Evolutionary conservation across 768 basidiomycete genomes (phyloP), one percentile per base, ranked within the genome.

Genomic region (Amanita rimosa): DNA sequence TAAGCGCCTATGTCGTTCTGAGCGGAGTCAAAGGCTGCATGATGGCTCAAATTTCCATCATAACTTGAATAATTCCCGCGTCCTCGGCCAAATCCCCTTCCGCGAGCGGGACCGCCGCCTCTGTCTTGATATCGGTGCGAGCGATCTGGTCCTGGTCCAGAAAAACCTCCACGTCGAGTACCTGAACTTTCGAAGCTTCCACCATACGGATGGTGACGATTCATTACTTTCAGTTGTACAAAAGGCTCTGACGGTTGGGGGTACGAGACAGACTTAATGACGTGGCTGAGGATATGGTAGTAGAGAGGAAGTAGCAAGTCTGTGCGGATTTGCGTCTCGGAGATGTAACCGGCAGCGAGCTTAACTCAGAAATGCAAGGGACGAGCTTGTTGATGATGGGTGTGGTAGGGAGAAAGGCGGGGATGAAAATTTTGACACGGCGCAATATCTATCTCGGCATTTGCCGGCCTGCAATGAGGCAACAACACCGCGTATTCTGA

Each of bases 181-280:
- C 31, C 51, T 42, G 59, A 55, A 56, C 52, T 60, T 52, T 86
- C 86, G 72, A 78, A 82, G 60, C 69, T 67, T 55, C 73, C 74
- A 57, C 78, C 77, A 67, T 92, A 92, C 21, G 89, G 89, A 76
- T 91, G 86, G 68, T 90, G 88, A 60, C 88, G 85, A 67, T 89
- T 87, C 88, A 92, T 91, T 52, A 57, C 60, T 62, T 62, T 62
- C 35, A 47, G 59, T 53, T 57, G 52, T 52, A 52, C 26, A 48
- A 58, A 55, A 44, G 58, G 45, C 52, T 49, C 35, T 55, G 48
- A 54, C 55, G 48, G 50, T 48, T 49, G 52, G 47, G 48, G 50
- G 21, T 39, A 49, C 21, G 41, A 53, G 37, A 42, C 36, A 47
- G 58, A 56, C 57, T 62, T 52, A 64, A 61, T 67, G 69, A 67